Evolutionary conservation across 2,329 filamentous ascomycete species (phyloP), one percentile per base, ranked within the genome.

Genomic region (Drechslerella stenobrocha): DNA sequence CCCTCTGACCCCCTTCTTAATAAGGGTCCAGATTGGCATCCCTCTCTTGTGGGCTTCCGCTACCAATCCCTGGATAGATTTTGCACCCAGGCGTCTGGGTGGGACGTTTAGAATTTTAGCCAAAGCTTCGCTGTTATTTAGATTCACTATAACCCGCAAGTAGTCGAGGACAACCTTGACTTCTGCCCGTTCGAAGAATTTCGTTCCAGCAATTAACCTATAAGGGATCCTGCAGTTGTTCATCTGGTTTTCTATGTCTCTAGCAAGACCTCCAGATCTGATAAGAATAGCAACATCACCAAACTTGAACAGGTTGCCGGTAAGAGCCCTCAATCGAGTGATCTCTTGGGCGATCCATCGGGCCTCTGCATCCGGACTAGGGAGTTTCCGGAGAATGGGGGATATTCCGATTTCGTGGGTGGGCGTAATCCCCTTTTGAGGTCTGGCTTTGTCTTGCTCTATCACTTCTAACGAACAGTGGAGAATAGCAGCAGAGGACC

Each of bases 101-200:
- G 92, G 93, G 0, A 87, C 82, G 74, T 97, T 97, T 74, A 97
- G 85, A 59, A 96, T 85, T 28, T 90, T 83, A 2, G 87, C 83
- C 0, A 97, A 77, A 0, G 90, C 89, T 74, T 96, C 91, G 72
- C 91, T 95, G 74, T 95, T 91, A 45, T 88, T 82, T 1, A 90
- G 89, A 70, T 95, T 87, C 73, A 89, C 84, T 28, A 96, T 84
- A 2, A 95, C 87, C 28, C 90, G 84, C 11, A 97, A 80, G 75
- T 98, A 97, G 75, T 96, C 90, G 2, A 97, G 77, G 0, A 97
- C 75, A 4, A 90, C 81, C 75, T 93, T 95, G 74, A 97, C 87
- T 75, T 98, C 92, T 2, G 84, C 82, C 52, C 93, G 85, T 72
- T 98, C 93, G 73, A 95, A 97, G 75, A 98, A 98, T 63, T 89